These are phyloP conservation scores for Diplodia sapinea DNA, from an alignment of 2,329 filamentous ascomycete species.

Conservation along the genomic window DNA sequence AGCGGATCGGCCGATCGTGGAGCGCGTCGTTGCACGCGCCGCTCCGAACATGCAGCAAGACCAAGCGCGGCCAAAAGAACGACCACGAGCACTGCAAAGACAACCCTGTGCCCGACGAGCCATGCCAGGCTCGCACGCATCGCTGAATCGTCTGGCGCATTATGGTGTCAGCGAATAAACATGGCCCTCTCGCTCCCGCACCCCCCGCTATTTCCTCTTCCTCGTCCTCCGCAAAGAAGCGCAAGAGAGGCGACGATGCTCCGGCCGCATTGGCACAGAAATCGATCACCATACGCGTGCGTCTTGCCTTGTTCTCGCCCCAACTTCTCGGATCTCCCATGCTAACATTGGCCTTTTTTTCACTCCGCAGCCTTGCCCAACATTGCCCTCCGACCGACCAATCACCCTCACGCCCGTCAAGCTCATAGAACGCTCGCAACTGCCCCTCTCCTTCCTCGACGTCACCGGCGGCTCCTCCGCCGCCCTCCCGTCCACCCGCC, in stretches of 20 bases:
- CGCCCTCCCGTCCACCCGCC: constrained; percentile 37
- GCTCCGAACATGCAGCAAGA: constrained; percentile 7
- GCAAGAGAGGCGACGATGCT: constrained; percentile 20
- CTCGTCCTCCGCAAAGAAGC: constrained; percentile 11
- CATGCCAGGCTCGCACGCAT: constrained; percentile 24
- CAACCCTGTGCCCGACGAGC: constrained; percentile 9
- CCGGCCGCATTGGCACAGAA: constrained; percentile 5
- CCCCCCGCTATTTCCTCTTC: neutral
- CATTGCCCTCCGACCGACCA: constrained; percentile 41
- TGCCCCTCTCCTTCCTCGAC: constrained; percentile 49
- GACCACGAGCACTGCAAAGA: neutral
- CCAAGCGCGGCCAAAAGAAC: neutral
- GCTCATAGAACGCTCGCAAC: constrained; percentile 44
- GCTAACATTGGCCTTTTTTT: neutral
- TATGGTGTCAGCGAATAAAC: constrained; percentile 31
- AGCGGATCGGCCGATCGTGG: constrained; percentile 26
- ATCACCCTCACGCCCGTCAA: constrained; percentile 44
- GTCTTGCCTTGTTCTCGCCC: neutral
- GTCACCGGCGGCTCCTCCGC: constrained; percentile 37
- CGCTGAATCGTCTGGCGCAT: constrained; percentile 24
- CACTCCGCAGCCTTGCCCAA: constrained; percentile 37
- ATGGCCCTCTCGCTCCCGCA: constrained; percentile 1
- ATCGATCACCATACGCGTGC: constrained; percentile 29
- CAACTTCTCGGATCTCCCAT: neutral
- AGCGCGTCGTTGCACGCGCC: constrained; percentile 16